Base-by-base conservation (phyloP, 768 basidiomycete genomes). In the Lentinula guzmanii region DNA sequence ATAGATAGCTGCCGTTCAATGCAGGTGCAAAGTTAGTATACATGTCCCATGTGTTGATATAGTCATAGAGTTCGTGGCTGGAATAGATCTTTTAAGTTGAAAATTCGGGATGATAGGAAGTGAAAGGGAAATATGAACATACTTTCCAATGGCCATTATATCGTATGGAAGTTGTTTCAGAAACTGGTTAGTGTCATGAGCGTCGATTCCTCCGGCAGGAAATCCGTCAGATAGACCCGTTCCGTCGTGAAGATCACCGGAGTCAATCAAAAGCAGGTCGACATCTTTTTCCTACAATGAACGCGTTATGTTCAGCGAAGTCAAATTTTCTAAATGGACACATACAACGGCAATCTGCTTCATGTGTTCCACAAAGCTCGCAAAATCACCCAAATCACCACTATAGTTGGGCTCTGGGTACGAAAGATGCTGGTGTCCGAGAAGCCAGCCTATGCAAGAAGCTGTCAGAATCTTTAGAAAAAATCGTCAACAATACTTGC, bases 141-240 rank as follows among this genome's bases (percentile, higher is more conserved):
- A 87, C 85, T 95, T 95, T 68, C 94, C 93, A 57, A 94, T 92
- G 2, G 91, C 75, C 69, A 94, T 82, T 2, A 93, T 67, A 68
- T 96, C 94, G 67, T 93, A 95, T 0, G 89, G 88, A 18, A 95
- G 76, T 59, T 83, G 73, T 24, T 82, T 74, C 64, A 95, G 77
- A 70, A 93, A 87, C 68, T 87, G 75, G 71, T 92, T 91, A 15
- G 89, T 75, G 87, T 87, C 86, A 62, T 90, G 87, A 9, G 79
- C 90, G 67, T 92, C 87, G 16, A 90, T 79, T 11, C 86, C 84
- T 8, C 88, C 87, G 0, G 83, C 66, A 7, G 88, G 86, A 68
- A 77, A 88, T 0, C 89, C 92, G 67, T 93, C 92, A 3, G 85
- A 84, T n/a, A 93, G 76, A 0, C 91, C 92, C 62, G 88, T 91